A percentile compares a stretch with the other conserved stretches of the same genome.
These are phyloP conservation scores for Thamnidium elegans DNA, from an alignment of 192 early-diverging fungal species.

Conservation along the genomic window DNA sequence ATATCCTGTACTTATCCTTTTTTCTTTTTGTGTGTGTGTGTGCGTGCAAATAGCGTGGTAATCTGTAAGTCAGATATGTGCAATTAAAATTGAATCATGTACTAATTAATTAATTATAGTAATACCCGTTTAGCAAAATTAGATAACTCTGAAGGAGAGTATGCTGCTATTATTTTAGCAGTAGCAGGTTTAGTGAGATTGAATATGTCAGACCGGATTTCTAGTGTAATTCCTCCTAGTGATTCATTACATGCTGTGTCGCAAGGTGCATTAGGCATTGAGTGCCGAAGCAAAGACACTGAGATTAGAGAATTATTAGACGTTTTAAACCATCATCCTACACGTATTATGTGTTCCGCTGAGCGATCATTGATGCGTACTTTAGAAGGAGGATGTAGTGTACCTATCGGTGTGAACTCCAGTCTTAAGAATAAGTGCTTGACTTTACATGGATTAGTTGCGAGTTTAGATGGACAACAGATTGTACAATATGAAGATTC, in stretches of 20 bases:
- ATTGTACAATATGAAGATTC: constrained; percentile 53
- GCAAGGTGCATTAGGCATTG: constrained; percentile 87
- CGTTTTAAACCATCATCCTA: constrained; percentile 61
- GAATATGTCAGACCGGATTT: constrained; percentile 66
- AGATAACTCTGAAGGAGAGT: constrained; percentile 66
- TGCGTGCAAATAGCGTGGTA: constrained; percentile 33
- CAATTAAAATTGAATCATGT: too few species aligned
- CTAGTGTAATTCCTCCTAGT: constrained; percentile 56
- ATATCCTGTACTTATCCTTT: constrained; percentile 6
- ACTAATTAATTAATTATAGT: constrained; percentile 71
- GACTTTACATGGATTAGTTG: constrained; percentile 63
- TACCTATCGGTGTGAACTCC: constrained; percentile 86
- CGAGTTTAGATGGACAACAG: constrained; percentile 68
- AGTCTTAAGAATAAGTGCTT: constrained; percentile 45
- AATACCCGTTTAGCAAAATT: constrained; percentile 87
- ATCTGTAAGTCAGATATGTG: constrained; percentile 40
- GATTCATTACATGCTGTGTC: constrained; percentile 83
- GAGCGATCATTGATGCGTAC: constrained; percentile 85
- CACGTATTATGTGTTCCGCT: constrained; percentile 65
- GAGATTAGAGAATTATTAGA: constrained; percentile 45
- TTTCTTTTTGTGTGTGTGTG: too few species aligned
- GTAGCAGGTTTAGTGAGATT: constrained; percentile 81
- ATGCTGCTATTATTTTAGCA: constrained; percentile 79
- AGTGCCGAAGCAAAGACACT: constrained; percentile 68
- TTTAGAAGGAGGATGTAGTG: constrained; percentile 93